A percentile compares a stretch with the other conserved stretches of the same genome.
phyloP scores from a whole-genome alignment of 768 basidiomycete species.

The Leccinum sublutescens region DNA sequence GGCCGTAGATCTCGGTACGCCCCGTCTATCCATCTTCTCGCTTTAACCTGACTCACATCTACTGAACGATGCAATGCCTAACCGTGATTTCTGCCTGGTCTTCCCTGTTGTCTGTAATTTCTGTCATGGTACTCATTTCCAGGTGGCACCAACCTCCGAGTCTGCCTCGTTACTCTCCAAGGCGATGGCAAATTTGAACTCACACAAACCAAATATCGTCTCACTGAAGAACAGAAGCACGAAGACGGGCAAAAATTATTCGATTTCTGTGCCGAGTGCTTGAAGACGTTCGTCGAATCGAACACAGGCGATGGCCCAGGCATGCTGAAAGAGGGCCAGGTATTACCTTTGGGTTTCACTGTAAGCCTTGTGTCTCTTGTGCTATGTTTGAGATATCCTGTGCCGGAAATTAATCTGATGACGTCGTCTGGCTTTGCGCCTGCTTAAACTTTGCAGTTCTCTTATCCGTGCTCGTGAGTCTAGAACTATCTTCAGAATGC shows the following conservation, averaged over 20 bases:
- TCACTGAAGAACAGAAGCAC: slow-evolving; percentile 97
- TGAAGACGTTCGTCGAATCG: slow-evolving; percentile 83
- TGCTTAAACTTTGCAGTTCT: slow-evolving; percentile 60
- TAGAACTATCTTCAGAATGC: background rate
- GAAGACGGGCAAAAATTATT: slow-evolving; percentile 95
- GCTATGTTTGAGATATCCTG: background rate
- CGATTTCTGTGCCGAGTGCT: slow-evolving; percentile 95
- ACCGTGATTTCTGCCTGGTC: background rate
- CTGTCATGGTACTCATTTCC: background rate
- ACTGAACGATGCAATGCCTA: background rate
- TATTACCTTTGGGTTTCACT: slow-evolving; percentile 89
- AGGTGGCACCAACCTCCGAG: slow-evolving; percentile 98
- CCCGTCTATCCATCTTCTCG: background rate
- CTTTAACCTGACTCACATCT: background rate
- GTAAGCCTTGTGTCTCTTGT: slow-evolving; percentile 46
- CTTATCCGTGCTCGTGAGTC: slow-evolving; percentile 89
- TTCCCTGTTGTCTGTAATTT: background rate
- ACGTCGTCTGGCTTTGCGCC: background rate
- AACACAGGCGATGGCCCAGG: slow-evolving; percentile 56
- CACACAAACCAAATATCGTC: slow-evolving; percentile 94
- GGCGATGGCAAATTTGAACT: slow-evolving; percentile 97
- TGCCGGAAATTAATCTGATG: slow-evolving; percentile 1
- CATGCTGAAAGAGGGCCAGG: slow-evolving; percentile 48
- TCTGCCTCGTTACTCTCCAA: slow-evolving; percentile 90
- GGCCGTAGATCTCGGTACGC: slow-evolving; percentile 83